Evolutionary conservation across 768 basidiomycete genomes (phyloP), one percentile per base, ranked within the genome.

Genomic region (Mycena sanguinolenta): DNA sequence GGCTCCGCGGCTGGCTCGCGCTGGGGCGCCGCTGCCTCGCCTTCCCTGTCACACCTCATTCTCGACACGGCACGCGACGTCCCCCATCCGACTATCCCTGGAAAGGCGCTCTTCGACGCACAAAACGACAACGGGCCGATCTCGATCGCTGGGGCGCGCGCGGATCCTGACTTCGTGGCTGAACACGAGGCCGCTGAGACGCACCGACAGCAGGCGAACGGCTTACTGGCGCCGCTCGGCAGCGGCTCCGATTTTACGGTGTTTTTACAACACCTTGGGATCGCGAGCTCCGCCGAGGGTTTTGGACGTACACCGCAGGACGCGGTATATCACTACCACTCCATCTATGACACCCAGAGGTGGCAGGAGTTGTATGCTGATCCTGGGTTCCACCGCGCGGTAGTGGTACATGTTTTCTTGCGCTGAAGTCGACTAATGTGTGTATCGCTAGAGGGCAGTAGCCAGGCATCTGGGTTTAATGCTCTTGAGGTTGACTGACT

Each of bases 221-320:
- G 80, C 3, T 87, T 85, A 23, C 79, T 96, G 39, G 44, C 49
- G 0, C 87, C 93, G 19, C 82, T 96, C n/a, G 95, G 95, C 46
- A 93, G 91, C 60, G 95, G 95, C 28, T 95, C 94, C 67, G 97
- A 98, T 79, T 98, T 87, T 74, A 98, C 97, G 0, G 92, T 95
- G 13, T 98, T 98, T 83, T 81, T 99, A 75, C 95, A 98, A 79
- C 85, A 91, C 58, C 75, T 88, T 25, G 87, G 87, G n/a, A 80
- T 88, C 52, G 83, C 87, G 49, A 85, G 84, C 71, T 72, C 80
- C 8, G 79, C 84, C 66, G 78, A 82, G 74, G 83, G 85, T 78
- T 84, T 85, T 77, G 70, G 75, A 16, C 54, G 42, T 21, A 84
- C 85, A 30, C 80, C 80, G 0, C 83, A 82, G 23, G 92, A 92